phyloP scores from a whole-genome alignment of 2,329 filamentous ascomycete species.

The Raffaelea ambrosiae region DNA sequence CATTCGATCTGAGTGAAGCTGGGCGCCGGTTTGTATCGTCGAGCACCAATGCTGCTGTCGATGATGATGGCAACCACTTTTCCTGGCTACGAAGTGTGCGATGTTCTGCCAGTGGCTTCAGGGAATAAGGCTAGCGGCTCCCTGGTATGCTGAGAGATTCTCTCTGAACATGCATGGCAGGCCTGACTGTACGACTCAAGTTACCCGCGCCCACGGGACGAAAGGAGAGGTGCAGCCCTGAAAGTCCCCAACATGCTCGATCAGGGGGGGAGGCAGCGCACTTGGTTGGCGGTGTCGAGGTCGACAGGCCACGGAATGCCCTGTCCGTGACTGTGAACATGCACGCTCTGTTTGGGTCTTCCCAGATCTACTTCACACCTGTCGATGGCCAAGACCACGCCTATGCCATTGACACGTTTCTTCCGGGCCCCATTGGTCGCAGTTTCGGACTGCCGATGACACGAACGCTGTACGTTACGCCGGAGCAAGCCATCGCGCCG shows the following conservation, averaged over 20 bases:
- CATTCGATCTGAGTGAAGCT: slow-evolving; percentile 13
- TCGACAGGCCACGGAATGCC: slow-evolving; percentile 31
- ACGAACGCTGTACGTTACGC: slow-evolving; percentile 1
- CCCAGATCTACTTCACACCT: slow-evolving; percentile 21
- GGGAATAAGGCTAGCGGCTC: too few relatives aligned
- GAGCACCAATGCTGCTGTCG: slow-evolving; percentile 9
- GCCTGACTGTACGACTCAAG: not conserved
- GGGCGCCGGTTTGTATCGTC: slow-evolving; percentile 4
- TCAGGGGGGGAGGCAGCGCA: slow-evolving; percentile 20
- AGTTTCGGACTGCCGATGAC: slow-evolving; percentile 1
- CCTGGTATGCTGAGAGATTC: too few relatives aligned
- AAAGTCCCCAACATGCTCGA: slow-evolving; percentile 35
- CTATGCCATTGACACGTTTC: slow-evolving; percentile 18
- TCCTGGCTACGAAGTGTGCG: not conserved
- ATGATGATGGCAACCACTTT: slow-evolving; percentile 18
- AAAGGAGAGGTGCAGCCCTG: slow-evolving; percentile 22
- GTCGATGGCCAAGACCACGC: slow-evolving; percentile 15
- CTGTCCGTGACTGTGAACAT: slow-evolving; percentile 21
- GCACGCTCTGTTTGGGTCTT: slow-evolving; percentile 22
- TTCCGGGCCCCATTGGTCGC: slow-evolving; percentile 1
- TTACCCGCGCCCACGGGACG: slow-evolving; percentile 6
- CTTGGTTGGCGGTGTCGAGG: slow-evolving; percentile 28
- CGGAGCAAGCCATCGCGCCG: not conserved
- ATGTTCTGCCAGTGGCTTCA: not conserved
- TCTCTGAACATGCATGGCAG: not conserved